Evolutionary conservation across 140 eudicot species (phyloP), one percentile per base, ranked within the genome.

Genomic region (Erigeron philadelphicus): DNA sequence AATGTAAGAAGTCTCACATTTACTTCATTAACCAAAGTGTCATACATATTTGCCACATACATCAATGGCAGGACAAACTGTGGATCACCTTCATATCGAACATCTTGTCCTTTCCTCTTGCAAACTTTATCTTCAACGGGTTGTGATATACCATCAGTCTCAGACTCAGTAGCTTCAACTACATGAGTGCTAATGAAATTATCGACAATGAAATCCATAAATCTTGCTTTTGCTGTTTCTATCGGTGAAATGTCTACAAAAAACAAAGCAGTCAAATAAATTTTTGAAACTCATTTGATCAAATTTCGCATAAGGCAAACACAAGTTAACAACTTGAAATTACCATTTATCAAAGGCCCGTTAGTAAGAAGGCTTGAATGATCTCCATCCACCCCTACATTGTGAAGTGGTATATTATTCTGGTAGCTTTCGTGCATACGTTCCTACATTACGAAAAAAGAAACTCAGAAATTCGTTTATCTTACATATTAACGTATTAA

Each of bases 11-110:
- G 75, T 71, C 92, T 87, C 78, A 83, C 71, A 53, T 93, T 89
- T 62, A 83, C 96, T 80, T 94, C 99, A 82, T 75, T 81, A 56
- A 77, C 97, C 68, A 94, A 80, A 10, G 95, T 94, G 77, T 89
- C 99, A 65, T 94, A 94, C 87, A 94, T 54, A 74, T 94, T 94
- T 60, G 99, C 99, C 63, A 94, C 85, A 74, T 94, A 94, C 99
- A 94, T 94, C 72, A 94, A 81, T 18, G 99, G 99, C 80, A 94
- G 74, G 68, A 79, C 95, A 85, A 71, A 89, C 48, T 81, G 83
- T 41, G 95, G 83, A 80, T 94, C 95, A 19, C 99, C 99, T 84
- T 94, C 97, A 71, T 83, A 94, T 62, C 76, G 83, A 59, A 72
- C 62, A 46, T 94, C 99, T 31, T 31, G 38, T 31, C 38, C 38